Base-by-base conservation (phyloP, 2,329 filamentous ascomycete genomes). In the Sordariomycetes sp. region DNA sequence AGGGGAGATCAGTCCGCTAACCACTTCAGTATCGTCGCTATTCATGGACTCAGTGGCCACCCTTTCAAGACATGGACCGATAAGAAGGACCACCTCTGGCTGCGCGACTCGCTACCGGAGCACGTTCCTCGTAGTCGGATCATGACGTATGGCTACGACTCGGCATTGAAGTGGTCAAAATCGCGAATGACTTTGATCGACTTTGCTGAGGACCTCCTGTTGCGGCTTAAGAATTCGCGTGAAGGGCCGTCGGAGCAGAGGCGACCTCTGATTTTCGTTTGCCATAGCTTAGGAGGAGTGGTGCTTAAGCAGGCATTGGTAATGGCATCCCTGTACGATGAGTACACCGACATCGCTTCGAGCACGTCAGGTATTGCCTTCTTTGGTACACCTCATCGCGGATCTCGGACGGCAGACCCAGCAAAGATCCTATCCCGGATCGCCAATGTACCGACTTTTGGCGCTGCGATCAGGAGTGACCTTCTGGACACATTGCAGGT, bases 61-160 rank as follows among this genome's bases (percentile, higher is more conserved):
- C 23, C 33, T n/a, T 29, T 34, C 33, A 24, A 24, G 25, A 24
- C 33, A 21, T 34, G 33, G 33, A 8, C 29, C 8, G 29, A 31
- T 6, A 21, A 31, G 8, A 19, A 18, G 14, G 29, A 19, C 16
- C 29, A 31, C 19, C 29, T 31, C 16, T 31, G 29, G 29, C 29
- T 31, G 4, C 29, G 29, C 7, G 29, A 31, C 12, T 31, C 29
- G 12, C 16, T 31, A 17, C 29, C 29, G 6, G 16, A 19, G 4
- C 29, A 31, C 16, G 18, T 31, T 7, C 29, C 29, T 5, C 14
- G 18, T 17, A 16, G 15, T 11, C 28, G 28, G 11, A 30, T 30
- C 28, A 8, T 30, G 28, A 30, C 8, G 12, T 30, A 14, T 19
- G 28, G 28, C 16, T 30, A 30, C n/a, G 28, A 30, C 15, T 30